phyloP scores from a whole-genome alignment of 306 rosid species.

The Oemleria cerasiformis region DNA sequence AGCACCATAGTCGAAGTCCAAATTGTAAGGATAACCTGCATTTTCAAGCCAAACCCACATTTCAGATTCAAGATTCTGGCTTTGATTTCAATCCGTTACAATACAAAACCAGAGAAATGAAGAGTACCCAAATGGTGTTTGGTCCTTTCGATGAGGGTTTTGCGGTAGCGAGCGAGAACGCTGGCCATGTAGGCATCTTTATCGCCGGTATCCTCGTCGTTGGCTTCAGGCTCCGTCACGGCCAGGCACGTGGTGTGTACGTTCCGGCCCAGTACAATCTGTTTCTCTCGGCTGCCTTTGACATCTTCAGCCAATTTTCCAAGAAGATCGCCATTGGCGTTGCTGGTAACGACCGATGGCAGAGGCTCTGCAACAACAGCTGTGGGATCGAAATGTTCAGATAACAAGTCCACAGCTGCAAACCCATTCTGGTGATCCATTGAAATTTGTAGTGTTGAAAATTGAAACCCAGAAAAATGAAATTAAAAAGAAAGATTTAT shows the following conservation, averaged over 20 bases:
- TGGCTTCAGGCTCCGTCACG: slow-evolving; percentile 66
- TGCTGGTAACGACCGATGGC: slow-evolving; percentile 26
- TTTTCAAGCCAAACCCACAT: background rate
- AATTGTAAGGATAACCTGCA: slow-evolving; percentile 82
- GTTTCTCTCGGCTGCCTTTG: slow-evolving; percentile 24
- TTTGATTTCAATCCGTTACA: background rate
- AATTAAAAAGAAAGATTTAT: background rate
- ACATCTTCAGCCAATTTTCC: background rate
- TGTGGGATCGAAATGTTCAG: slow-evolving; percentile 30
- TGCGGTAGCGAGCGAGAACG: slow-evolving; percentile 65
- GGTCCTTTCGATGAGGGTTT: slow-evolving; percentile 60
- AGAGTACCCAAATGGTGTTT: slow-evolving; percentile 63
- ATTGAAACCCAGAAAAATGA: background rate
- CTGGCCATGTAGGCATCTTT: slow-evolving; percentile 82
- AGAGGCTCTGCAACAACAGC: slow-evolving; percentile 38
- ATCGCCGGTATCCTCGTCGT: slow-evolving; percentile 78
- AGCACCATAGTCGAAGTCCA: slow-evolving; percentile 96
- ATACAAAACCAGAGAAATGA: background rate
- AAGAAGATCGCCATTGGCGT: slow-evolving; percentile 3
- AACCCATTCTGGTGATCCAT: slow-evolving; percentile 16
- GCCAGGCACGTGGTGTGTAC: slow-evolving; percentile 62
- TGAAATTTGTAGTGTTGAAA: background rate
- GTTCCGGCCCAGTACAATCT: slow-evolving; percentile 65
- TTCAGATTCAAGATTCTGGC: background rate
- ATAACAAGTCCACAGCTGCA: slow-evolving; percentile 9